phyloP scores from a whole-genome alignment of 164 flowering plant species.

The Houttuynia cordata region DNA sequence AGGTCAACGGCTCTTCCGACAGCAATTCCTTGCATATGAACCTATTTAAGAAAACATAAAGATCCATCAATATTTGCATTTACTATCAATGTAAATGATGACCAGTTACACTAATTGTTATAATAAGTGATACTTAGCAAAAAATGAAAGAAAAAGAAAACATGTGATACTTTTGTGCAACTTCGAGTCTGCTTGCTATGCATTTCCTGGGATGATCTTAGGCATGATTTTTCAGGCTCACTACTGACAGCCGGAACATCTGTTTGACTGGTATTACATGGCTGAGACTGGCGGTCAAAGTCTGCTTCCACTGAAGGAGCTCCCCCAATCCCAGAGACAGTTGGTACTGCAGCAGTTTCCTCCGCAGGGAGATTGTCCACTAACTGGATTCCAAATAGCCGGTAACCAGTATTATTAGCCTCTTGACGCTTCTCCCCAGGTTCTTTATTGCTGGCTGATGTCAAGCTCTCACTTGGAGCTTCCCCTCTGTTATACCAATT shows the following conservation, averaged over 20 bases:
- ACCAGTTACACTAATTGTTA: neutral
- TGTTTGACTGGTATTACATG: constrained; percentile 43
- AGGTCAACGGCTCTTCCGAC: constrained; percentile 89
- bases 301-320: constrained; percentile 39
- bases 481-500: constrained; percentile 40
- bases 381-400: constrained; percentile 80
- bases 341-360: constrained; percentile 22
- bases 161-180: too few relatives aligned
- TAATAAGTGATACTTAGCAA: constrained; percentile 39
- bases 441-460: constrained; percentile 28
- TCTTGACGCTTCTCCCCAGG: constrained; percentile 45
- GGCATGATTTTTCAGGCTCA: constrained; percentile 64
- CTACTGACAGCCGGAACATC: constrained; percentile 53
- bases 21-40: constrained; percentile 85
- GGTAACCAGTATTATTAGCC: constrained; percentile 35
- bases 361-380: constrained; percentile 37
- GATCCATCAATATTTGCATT: neutral
- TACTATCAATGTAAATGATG: too few relatives aligned
- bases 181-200: constrained; percentile 72
- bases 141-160: too few relatives aligned
- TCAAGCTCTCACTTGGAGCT: constrained; percentile 31
- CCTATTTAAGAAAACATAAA: constrained; percentile 22
- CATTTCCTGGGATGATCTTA: constrained; percentile 54
- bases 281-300: constrained; percentile 51
- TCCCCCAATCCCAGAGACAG: constrained; percentile 18